Conservation (phyloP, 2,329 filamentous ascomycete species). For the Ambrosiella cleistominuta region DNA sequence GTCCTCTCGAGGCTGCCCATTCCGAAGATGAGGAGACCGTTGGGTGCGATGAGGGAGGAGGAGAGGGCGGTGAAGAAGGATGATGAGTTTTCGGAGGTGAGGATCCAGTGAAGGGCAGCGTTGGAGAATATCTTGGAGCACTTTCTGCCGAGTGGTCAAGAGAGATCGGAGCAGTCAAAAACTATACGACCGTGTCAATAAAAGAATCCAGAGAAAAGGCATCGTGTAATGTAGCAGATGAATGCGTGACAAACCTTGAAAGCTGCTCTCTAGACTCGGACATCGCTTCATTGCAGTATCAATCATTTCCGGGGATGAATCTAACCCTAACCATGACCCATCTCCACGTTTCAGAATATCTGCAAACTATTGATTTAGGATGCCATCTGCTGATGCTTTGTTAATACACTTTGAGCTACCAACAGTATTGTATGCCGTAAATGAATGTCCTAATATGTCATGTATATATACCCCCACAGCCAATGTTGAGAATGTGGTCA, state of each 20-base stretch:
- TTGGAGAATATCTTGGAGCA: constrained; percentile 47
- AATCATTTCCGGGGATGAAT: constrained; percentile 43
- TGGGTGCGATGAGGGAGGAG: constrained; percentile 28
- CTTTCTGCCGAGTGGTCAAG: not conserved
- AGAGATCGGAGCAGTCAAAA: constrained; percentile 4
- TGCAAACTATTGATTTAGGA: constrained; percentile 38
- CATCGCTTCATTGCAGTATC: constrained; percentile 28
- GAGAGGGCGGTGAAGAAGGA: constrained; percentile 22
- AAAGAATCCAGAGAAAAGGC: too few relatives aligned
- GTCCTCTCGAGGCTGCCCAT: constrained; percentile 46
- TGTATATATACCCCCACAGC: constrained; percentile 37
- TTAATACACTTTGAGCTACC: not conserved
- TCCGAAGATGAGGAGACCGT: constrained; percentile 47
- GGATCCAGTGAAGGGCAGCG: constrained; percentile 49
- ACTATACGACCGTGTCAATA: not conserved
- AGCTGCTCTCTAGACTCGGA: constrained; percentile 23
- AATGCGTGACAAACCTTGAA: constrained; percentile 23
- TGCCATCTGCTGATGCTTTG: constrained; percentile 28
- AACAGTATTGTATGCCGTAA: not conserved
- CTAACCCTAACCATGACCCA: constrained; percentile 37
- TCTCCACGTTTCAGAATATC: constrained; percentile 27
- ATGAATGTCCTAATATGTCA: not conserved
- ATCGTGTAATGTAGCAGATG: not conserved
- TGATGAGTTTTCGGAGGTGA: not conserved
- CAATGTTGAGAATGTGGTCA: constrained; percentile 43